Base-by-base conservation (phyloP, 1,139 yeast species). In the Hyphopichia burtonii region DNA sequence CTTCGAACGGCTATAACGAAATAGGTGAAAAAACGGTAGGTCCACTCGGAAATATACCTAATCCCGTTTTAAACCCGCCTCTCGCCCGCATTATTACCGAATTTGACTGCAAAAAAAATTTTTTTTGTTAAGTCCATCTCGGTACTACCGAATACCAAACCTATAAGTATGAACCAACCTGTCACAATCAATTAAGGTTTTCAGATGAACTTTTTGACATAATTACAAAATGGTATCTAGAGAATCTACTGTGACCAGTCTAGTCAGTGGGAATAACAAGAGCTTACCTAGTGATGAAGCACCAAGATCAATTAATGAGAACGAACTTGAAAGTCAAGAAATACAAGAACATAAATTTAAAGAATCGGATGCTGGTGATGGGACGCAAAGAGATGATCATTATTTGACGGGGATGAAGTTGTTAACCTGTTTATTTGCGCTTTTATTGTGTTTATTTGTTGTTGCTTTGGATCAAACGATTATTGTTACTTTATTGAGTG, bases 301-400 rank as follows among this genome's bases (percentile, higher is more conserved):
- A 9, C 28, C 28, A 25, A 8, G n/a, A 25, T 11, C 28, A 25
- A 9, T 25, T 9, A 25, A 25, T 25, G 12, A 25, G 11, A 22
- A 22, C 9, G n/a, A 25, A 9, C 28, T 25, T 25, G 28, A 25
- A 10, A 25, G 28, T 25, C 28, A 25, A 25, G 28, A 25, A 25
- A 25, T 25, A 4, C 11, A 25, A 28, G n/a, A 12, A 10, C 14
- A 39, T 6, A 37, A 31, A 5, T 65, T 63, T 38, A 50, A 56
- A 18, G 73, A 68, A 47, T 50, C 64, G 30, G 73, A 68, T 47
- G 74, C 76, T 18, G 76, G 76, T 31, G 75, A 70, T 48, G 76
- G 76, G 17, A 67, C 73, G 10, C 55, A 49, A 40, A 57, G 70
- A 49, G 68, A 67, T 48, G 73, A 70, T 31, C 71, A 67, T 40